phyloP scores from a whole-genome alignment of 1,284 basidiomycete genomes.

The Ceratobasidium papillatum region DNA sequence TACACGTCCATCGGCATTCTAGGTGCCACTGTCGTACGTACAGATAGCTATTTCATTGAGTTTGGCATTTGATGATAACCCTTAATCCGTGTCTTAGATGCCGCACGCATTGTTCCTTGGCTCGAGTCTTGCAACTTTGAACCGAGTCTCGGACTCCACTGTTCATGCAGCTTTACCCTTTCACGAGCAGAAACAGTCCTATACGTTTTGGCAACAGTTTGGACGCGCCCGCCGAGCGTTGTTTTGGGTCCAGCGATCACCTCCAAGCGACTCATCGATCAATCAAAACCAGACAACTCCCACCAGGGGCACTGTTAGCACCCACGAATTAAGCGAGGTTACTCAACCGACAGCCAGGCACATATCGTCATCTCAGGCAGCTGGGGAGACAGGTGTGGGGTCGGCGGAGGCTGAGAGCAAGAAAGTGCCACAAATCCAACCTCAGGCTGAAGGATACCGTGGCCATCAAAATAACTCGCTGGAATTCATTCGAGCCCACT shows the following conservation, averaged over 20 bases:
- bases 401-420: neutral
- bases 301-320: neutral
- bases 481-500: constrained; percentile 75
- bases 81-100: constrained; percentile 53
- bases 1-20: constrained; percentile 87
- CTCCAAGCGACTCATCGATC: neutral
- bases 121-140: constrained; percentile 83
- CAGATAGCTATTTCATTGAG: neutral
- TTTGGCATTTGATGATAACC: constrained; percentile 33
- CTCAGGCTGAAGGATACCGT: constrained; percentile 6
- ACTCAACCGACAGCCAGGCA: neutral
- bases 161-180: neutral
- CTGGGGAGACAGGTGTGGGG: neutral
- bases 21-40: constrained; percentile 77
- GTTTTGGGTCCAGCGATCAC: constrained; percentile 28
- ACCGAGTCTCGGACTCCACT: constrained; percentile 59
- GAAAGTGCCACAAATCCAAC: constrained; percentile 25
- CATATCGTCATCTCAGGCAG: neutral
- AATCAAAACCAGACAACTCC: neutral
- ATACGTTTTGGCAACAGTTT: constrained; percentile 35
- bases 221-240: constrained; percentile 24
- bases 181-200: constrained; percentile 21
- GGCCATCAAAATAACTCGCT: constrained; percentile 48
- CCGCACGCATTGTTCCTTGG: constrained; percentile 93
- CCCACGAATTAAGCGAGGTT: constrained; percentile 11